Conservation (phyloP, 2,329 filamentous ascomycete genomes). For the Hypocreales sp. region DNA sequence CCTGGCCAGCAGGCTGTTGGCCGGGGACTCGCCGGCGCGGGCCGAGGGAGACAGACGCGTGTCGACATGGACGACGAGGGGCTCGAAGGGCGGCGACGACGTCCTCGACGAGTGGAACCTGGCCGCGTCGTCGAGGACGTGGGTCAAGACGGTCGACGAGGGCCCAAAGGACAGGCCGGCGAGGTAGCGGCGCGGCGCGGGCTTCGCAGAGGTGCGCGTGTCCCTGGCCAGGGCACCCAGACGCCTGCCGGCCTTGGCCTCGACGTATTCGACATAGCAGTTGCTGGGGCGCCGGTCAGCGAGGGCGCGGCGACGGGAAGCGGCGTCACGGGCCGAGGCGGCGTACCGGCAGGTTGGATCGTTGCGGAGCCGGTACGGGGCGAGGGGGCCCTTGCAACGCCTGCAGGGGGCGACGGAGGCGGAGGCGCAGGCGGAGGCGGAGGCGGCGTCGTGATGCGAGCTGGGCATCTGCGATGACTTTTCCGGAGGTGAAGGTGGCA, state of each 20-base stretch:
- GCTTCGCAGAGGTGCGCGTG: conserved; percentile 19
- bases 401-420: too few species aligned
- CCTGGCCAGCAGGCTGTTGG: conserved; percentile 30
- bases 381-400: conserved; percentile 15
- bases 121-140: conserved; percentile 58
- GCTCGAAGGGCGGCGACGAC: conserved; percentile 49
- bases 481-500: too few species aligned
- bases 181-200: conserved; percentile 35
- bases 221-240: conserved; percentile 35
- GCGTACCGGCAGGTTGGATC: conserved; percentile 17
- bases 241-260: conserved; percentile 67
- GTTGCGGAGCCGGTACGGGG: conserved; percentile 14
- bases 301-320: background rate
- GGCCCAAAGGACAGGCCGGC: conserved; percentile 72
- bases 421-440: too few species aligned
- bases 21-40: conserved; percentile 8
- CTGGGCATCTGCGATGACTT: too few species aligned
- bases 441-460: too few species aligned
- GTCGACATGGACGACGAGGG: conserved; percentile 44
- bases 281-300: conserved; percentile 10
- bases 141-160: conserved; percentile 63
- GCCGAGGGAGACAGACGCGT: conserved; percentile 15
- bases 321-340: background rate
- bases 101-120: conserved; percentile 48
- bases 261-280: conserved; percentile 68